Conservation (phyloP, 1,284 basidiomycete species). For the Ceratobasidium sp. region DNA sequence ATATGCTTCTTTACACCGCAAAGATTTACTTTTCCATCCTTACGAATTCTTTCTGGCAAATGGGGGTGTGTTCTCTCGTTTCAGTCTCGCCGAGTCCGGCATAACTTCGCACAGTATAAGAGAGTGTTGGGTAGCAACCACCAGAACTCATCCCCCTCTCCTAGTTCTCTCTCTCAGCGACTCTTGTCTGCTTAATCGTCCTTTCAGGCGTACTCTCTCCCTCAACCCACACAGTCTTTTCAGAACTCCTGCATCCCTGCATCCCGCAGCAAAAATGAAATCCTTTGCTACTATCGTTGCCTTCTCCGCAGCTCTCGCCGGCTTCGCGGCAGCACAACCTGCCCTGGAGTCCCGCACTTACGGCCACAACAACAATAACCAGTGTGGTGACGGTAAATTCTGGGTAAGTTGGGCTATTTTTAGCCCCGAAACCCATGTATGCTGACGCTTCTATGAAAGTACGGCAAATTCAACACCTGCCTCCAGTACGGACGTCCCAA, state of each 20-base stretch:
- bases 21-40: not conserved
- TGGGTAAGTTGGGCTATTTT: not conserved
- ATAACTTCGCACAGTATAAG: conserved; percentile 27
- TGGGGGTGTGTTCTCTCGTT: conserved; percentile 24
- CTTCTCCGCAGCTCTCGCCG: conserved; percentile 37
- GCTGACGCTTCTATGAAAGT: conserved; percentile 1
- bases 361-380: conserved; percentile 8
- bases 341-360: conserved; percentile 12
- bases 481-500: conserved; percentile 36
- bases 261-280: conserved; percentile 33
- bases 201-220: conserved; percentile 6
- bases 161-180: not conserved
- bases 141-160: not conserved
- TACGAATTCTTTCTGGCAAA: conserved; percentile 13
- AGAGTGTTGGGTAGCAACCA: conserved; percentile 4
- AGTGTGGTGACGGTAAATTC: too few relatives aligned
- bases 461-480: conserved; percentile 36
- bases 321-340: conserved; percentile 28
- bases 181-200: conserved; percentile 1
- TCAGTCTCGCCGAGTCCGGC: conserved; percentile 29
- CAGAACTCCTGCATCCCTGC: not conserved
- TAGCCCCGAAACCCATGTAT: not conserved
- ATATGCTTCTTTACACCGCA: conserved; percentile 13
- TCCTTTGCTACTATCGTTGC: conserved; percentile 35
- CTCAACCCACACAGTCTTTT: conserved; percentile 30